A percentile compares a stretch with the other conserved stretches of the same genome.
Evolutionary conservation across 257 asterid genomes (phyloP).

Genomic region (Thymus mandschuricus): DNA sequence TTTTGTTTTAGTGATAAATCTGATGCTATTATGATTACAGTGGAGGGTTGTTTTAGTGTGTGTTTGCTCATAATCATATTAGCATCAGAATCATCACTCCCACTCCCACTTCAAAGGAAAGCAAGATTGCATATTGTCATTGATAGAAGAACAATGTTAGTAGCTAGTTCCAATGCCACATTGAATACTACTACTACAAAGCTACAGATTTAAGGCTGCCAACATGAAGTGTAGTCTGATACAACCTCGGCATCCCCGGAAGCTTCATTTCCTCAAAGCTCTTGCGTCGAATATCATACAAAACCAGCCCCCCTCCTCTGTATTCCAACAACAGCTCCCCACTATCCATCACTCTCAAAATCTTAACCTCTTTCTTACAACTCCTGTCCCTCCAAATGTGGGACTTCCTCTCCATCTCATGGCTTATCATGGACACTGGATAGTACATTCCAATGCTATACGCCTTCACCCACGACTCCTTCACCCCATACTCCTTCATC

Average conservation of each 20-base stretch:
- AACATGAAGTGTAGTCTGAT: conserved; percentile 42
- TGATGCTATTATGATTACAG: no score
- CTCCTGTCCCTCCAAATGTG: conserved; percentile 41
- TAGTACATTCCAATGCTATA: conserved; percentile 33
- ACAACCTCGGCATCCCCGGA: conserved; percentile 42
- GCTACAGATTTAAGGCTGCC: conserved; percentile 42
- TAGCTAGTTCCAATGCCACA: no score
- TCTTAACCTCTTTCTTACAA: conserved; percentile 23
- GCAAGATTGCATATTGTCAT: no score
- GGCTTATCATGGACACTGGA: conserved; percentile 24
- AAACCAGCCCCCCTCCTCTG: conserved; percentile 40
- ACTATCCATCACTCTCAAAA: conserved; percentile 33
- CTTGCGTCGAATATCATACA: conserved; percentile 27
- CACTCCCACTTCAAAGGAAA: no score
- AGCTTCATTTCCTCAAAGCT: conserved; percentile 28
- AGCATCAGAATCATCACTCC: no score
- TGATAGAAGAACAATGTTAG: no score
- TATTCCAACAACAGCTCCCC: conserved; percentile 47
- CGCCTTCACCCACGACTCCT: conserved; percentile 38
- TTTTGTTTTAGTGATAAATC: no score
- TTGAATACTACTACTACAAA: neutral
- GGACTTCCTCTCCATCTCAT: conserved; percentile 12
- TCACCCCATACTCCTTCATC: conserved; percentile 37
- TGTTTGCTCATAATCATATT: no score
- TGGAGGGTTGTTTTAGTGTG: no score